A percentile compares a stretch with the other conserved stretches of the same genome.
Conservation (phyloP, 2,329 filamentous ascomycete genomes). For the Parasarocladium wereldwijsianum region DNA sequence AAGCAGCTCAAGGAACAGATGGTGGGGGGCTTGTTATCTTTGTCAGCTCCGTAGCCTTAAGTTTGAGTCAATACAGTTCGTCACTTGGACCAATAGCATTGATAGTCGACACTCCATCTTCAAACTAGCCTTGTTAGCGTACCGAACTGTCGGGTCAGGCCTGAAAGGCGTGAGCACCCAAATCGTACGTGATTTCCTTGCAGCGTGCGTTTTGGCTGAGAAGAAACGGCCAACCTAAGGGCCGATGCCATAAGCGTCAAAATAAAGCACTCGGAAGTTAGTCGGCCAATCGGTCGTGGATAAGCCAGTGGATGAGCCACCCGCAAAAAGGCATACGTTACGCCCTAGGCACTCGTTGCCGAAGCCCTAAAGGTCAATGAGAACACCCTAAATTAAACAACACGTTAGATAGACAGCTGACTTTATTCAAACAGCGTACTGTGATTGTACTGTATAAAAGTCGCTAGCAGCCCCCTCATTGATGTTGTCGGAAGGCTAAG, state of each 20-base stretch:
- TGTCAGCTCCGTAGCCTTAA: background rate
- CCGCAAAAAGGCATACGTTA: no score
- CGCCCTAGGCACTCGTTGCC: no score
- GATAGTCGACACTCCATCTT: background rate
- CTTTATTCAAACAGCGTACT: no score
- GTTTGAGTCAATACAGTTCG: background rate
- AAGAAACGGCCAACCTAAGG: background rate
- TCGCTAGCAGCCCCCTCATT: no score
- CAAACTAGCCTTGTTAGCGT: slow-evolving; percentile 1
- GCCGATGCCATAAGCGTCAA: background rate
- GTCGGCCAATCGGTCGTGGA: no score
- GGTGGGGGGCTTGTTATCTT: background rate
- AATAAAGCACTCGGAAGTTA: no score
- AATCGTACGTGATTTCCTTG: background rate
- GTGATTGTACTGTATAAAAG: no score
- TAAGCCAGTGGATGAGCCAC: background rate
- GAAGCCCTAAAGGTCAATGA: no score
- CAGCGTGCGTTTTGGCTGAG: background rate
- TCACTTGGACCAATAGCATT: background rate
- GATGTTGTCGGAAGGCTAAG: no score
- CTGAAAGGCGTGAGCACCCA: background rate
- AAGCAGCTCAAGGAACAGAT: background rate
- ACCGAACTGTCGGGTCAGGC: background rate
- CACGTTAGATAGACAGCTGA: no score
- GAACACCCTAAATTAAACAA: no score